These are phyloP conservation scores for Hypoxylon sp. DNA, from an alignment of 2,329 filamentous ascomycete species.

Conservation along the genomic window DNA sequence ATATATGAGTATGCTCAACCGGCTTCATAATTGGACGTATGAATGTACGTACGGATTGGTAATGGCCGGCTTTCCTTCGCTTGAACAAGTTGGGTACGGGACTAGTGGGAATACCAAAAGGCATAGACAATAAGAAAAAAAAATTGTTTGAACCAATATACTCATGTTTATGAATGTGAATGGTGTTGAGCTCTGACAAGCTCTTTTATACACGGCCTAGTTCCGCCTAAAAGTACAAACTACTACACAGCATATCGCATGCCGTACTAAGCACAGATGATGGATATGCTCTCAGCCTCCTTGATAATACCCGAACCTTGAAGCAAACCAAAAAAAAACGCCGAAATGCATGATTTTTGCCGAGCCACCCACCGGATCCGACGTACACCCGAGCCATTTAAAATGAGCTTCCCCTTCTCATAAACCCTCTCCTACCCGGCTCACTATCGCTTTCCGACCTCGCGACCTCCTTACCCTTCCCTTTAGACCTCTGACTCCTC, in stretches of 20 bases:
- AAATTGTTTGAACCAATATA: not conserved
- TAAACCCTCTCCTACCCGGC: conserved; percentile 49
- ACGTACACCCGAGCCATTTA: conserved; percentile 46
- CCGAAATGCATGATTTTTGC: conserved; percentile 36
- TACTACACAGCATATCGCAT: conserved; percentile 14
- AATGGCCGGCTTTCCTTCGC: conserved; percentile 7
- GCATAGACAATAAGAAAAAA: conserved; percentile 5
- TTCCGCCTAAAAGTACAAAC: conserved; percentile 33
- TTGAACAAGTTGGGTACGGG: not conserved
- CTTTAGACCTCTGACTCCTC: conserved; percentile 56
- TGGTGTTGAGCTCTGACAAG: conserved; percentile 22
- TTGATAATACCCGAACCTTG: conserved; percentile 13
- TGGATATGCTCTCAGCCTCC: conserved; percentile 19
- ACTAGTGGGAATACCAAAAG: conserved; percentile 1
- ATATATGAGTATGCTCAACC: not conserved
- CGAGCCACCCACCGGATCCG: not conserved
- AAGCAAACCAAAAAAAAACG: conserved; percentile 32
- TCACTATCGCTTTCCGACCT: conserved; percentile 55
- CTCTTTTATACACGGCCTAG: conserved; percentile 24
- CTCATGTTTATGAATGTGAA: conserved; percentile 8
- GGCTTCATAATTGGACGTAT: conserved; percentile 10
- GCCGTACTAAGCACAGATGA: conserved; percentile 14
- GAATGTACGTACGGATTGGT: conserved; percentile 5
- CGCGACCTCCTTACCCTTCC: conserved; percentile 65
- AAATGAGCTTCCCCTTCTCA: conserved; percentile 61